Conservation (phyloP, 768 basidiomycete species). For the Daedalea quercina region DNA sequence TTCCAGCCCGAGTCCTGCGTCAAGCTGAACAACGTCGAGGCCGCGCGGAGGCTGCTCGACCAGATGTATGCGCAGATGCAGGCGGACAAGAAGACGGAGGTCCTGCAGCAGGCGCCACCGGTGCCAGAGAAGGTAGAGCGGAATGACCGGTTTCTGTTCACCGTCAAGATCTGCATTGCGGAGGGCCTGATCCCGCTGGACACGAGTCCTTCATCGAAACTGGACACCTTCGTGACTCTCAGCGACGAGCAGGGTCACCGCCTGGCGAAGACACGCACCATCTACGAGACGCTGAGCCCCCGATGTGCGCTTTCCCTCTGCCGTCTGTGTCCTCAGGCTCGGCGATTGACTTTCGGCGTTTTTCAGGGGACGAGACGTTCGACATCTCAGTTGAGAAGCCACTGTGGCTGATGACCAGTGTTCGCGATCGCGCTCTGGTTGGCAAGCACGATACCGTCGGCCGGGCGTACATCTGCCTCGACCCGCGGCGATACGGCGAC, state of each 20-base stretch:
- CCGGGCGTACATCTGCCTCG: conserved; percentile 86
- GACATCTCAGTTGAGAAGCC: conserved; percentile 90
- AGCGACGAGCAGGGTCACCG: conserved; percentile 89
- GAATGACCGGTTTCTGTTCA: conserved; percentile 68
- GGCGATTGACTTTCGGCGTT: conserved; percentile 7
- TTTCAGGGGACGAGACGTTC: conserved; percentile 91
- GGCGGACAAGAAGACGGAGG: conserved; percentile 76
- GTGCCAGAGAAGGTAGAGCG: conserved; percentile 62
- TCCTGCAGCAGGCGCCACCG: conserved; percentile 55
- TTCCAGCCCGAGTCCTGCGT: conserved; percentile 93
- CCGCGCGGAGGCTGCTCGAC: conserved; percentile 84
- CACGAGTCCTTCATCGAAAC: conserved; percentile 64
- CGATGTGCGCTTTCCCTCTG: conserved; percentile 54
- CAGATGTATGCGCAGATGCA: conserved; percentile 91
- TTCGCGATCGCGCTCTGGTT: conserved; percentile 83
- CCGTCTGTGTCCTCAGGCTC: not conserved
- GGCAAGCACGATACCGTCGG: conserved; percentile 94
- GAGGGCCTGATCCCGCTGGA: conserved; percentile 81
- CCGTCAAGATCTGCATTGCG: conserved; percentile 88
- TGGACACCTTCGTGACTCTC: conserved; percentile 91
- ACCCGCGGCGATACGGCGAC: conserved; percentile 84
- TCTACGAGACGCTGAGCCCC: conserved; percentile 87
- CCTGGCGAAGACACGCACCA: conserved; percentile 90
- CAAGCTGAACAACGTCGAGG: conserved; percentile 96
- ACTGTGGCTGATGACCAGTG: conserved; percentile 96